Percentiles rank a stretch among this genome's conserved stretches.
These are phyloP conservation scores for Sextonia rubra DNA, from an alignment of 164 flowering plant species.

Conservation along the genomic window DNA sequence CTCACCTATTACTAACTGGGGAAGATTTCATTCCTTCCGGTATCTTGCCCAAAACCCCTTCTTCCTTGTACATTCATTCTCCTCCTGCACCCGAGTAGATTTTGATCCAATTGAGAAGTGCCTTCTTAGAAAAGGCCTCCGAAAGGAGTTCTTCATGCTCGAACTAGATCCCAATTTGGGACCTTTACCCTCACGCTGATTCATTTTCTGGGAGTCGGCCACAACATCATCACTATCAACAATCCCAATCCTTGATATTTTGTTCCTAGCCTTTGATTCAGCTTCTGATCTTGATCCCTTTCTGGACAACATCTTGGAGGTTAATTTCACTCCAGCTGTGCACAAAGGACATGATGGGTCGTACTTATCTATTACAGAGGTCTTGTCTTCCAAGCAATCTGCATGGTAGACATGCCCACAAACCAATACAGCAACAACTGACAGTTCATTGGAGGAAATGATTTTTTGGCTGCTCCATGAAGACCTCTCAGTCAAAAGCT, in stretches of 20 bases:
- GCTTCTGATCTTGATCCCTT: conserved; percentile 49
- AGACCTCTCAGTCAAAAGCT: conserved; percentile 59
- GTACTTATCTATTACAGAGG: conserved; percentile 51
- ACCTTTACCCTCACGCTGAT: conserved; percentile 32
- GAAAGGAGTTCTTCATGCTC: conserved; percentile 45
- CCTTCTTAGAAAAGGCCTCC: conserved; percentile 65
- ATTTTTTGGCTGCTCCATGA: conserved; percentile 45
- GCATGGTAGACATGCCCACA: conserved; percentile 95
- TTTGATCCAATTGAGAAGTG: conserved; percentile 72
- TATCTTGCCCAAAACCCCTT: conserved; percentile 75
- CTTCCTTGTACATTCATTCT: conserved; percentile 40
- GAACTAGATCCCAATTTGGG: conserved; percentile 53
- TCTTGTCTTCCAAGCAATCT: conserved; percentile 75
- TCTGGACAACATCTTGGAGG: conserved; percentile 36
- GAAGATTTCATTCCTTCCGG: conserved; percentile 33
- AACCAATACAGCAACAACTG: conserved; percentile 66
- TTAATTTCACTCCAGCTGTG: conserved; percentile 55
- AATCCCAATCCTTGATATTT: conserved; percentile 52
- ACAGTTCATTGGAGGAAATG: conserved; percentile 38
- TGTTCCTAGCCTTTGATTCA: conserved; percentile 46
- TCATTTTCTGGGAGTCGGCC: conserved; percentile 26
- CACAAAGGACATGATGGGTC: conserved; percentile 88
- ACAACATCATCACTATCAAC: conserved; percentile 41
- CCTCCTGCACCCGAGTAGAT: conserved; percentile 35
- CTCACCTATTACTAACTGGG: conserved; percentile 15